Percentiles rank a stretch among this genome's conserved stretches.
Evolutionary conservation across 495 filamentous ascomycete genomes (phyloP).

Genomic region (Penicillium dipodomyicola): DNA sequence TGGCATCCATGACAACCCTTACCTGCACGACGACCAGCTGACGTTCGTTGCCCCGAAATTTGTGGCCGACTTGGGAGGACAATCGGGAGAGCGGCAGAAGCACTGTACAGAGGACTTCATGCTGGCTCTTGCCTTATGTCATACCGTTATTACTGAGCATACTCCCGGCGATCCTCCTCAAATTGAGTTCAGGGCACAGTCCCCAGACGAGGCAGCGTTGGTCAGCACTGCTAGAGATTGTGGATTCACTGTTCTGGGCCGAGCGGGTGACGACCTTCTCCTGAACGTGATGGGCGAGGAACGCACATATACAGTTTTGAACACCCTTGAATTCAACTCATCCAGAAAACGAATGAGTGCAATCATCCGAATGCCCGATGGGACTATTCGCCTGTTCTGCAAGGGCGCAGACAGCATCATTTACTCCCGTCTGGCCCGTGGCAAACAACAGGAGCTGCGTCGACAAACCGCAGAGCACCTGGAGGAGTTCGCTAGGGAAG

Average conservation of each 20-base stretch:
- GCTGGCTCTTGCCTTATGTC: constrained; percentile 90
- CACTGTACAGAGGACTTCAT: constrained; percentile 84
- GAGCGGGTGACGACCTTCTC: constrained; percentile 71
- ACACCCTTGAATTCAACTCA: constrained; percentile 97
- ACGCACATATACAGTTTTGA: constrained; percentile 79
- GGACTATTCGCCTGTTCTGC: constrained; percentile 88
- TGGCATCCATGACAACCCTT: constrained; percentile 82
- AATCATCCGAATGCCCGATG: constrained; percentile 94
- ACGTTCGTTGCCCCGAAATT: constrained; percentile 93
- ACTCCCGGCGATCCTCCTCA: constrained; percentile 83
- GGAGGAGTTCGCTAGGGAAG: constrained; percentile 94
- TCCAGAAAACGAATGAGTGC: constrained; percentile 97
- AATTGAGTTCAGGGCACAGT: constrained; percentile 96
- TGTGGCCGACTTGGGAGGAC: constrained; percentile 73
- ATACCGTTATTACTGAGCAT: constrained; percentile 91
- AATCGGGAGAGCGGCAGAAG: constrained; percentile 73
- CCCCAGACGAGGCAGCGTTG: constrained; percentile 93
- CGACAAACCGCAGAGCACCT: constrained; percentile 85
- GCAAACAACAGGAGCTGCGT: constrained; percentile 82
- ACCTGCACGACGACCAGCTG: constrained; percentile 81
- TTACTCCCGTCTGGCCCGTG: constrained; percentile 83
- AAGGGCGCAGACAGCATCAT: constrained; percentile 98
- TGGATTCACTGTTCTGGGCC: constrained; percentile 91
- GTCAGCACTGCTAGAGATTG: constrained; percentile 93
- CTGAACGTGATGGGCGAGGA: constrained; percentile 87